These are phyloP conservation scores for Suhomyces sp. DNA, from an alignment of 805 yeast genomes.

Conservation along the genomic window DNA sequence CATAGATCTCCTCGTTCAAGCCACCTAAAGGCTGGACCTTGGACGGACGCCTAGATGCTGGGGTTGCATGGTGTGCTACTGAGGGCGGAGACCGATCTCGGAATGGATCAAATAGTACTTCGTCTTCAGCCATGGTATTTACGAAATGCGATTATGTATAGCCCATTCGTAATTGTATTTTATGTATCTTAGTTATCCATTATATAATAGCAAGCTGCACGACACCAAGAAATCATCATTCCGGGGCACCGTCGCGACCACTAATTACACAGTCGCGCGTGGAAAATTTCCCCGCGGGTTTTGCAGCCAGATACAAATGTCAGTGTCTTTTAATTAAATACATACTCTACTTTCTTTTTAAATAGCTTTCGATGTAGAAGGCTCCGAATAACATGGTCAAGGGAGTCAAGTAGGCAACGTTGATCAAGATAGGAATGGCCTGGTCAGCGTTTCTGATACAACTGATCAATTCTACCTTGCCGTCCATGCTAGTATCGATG, in stretches of 20 bases:
- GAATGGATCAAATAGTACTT: not conserved
- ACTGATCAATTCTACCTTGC: constrained; percentile 26
- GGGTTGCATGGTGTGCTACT: not conserved
- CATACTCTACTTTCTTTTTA: constrained; percentile 19
- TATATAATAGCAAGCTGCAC: not conserved
- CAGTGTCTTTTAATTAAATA: not conserved
- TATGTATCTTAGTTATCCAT: not conserved
- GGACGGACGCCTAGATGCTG: not conserved
- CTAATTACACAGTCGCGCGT: not conserved
- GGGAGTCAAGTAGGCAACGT: constrained; percentile 64
- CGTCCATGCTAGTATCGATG: constrained; percentile 40
- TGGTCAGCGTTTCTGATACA: constrained; percentile 60
- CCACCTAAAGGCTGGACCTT: not conserved
- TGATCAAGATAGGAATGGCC: constrained; percentile 59
- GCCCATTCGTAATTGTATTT: not conserved
- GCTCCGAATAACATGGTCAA: constrained; percentile 63
- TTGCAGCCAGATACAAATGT: not conserved
- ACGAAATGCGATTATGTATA: not conserved
- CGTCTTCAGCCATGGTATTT: not conserved
- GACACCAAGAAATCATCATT: not conserved
- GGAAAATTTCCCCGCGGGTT: not conserved
- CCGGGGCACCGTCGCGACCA: not conserved
- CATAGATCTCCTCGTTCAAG: not conserved
- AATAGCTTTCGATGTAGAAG: constrained; percentile 60
- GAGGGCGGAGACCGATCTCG: not conserved